Percentiles rank a stretch among this genome's conserved stretches.
These are phyloP conservation scores for Phytophthora pisi DNA, from an alignment of 352 stramenopile species.

Conservation along the genomic window DNA sequence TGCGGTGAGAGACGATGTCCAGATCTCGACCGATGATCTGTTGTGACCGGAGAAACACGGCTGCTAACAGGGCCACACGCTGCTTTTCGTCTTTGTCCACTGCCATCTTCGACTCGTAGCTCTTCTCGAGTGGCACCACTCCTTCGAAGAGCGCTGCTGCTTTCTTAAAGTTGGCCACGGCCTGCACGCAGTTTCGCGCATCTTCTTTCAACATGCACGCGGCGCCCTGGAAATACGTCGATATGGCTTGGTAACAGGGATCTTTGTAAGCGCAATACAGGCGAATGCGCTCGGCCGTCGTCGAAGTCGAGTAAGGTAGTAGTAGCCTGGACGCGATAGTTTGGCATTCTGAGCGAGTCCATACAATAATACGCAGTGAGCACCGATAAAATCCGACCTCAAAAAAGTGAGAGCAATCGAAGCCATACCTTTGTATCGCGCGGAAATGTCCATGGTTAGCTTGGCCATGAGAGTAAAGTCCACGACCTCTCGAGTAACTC, in stretches of 20 bases:
- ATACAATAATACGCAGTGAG: background rate
- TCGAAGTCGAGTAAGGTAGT: slow-evolving; percentile 48
- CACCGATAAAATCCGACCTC: background rate
- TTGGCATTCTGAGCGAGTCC: slow-evolving; percentile 34
- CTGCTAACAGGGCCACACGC: slow-evolving; percentile 41
- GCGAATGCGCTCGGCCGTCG: slow-evolving; percentile 43
- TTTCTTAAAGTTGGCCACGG: slow-evolving; percentile 68
- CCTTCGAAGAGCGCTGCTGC: slow-evolving; percentile 40
- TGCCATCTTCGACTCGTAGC: slow-evolving; percentile 47
- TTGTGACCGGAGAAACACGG: slow-evolving; percentile 58
- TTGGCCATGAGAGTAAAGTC: slow-evolving; percentile 76
- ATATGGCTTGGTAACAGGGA: slow-evolving; percentile 62
- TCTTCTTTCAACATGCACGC: slow-evolving; percentile 63
- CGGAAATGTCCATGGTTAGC: slow-evolving; percentile 60
- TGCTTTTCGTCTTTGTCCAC: slow-evolving; percentile 42
- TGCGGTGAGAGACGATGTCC: slow-evolving; percentile 71
- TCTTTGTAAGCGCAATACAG: slow-evolving; percentile 65
- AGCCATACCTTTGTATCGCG: slow-evolving; percentile 49
- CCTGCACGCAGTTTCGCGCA: slow-evolving; percentile 50
- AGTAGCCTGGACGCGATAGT: slow-evolving; percentile 35
- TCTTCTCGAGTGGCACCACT: slow-evolving; percentile 38
- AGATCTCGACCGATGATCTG: slow-evolving; percentile 72
- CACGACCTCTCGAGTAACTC: slow-evolving; percentile 59
- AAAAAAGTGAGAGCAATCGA: background rate
- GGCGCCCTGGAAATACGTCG: slow-evolving; percentile 68